phyloP scores from a whole-genome alignment of 495 filamentous ascomycete species.

The Pseudoneurospora amorphoporcata region DNA sequence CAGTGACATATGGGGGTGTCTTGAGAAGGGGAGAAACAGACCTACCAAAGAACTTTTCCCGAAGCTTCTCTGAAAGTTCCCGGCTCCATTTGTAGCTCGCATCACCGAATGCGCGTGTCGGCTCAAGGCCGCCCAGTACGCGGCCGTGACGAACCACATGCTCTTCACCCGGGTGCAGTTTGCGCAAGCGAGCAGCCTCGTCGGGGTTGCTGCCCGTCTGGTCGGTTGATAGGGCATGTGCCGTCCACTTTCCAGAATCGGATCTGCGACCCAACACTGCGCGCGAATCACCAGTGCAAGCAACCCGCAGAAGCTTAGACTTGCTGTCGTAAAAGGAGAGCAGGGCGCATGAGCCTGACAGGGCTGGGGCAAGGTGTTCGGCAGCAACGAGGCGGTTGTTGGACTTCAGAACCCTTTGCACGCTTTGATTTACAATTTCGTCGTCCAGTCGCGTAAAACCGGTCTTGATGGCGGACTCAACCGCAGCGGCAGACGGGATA shows the following conservation, averaged over 20 bases:
- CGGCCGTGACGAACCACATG: slow-evolving; percentile 78
- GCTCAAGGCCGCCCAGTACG: slow-evolving; percentile 84
- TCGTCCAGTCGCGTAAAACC: slow-evolving; percentile 83
- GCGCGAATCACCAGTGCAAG: slow-evolving; percentile 88
- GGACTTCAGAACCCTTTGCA: slow-evolving; percentile 76
- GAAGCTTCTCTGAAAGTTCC: slow-evolving; percentile 72
- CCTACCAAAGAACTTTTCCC: slow-evolving; percentile 74
- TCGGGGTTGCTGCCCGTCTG: slow-evolving; percentile 81
- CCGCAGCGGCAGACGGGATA: slow-evolving; percentile 58
- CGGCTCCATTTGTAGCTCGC: slow-evolving; percentile 91
- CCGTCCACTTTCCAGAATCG: slow-evolving; percentile 79
- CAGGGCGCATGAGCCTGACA: slow-evolving; percentile 91
- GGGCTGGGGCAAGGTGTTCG: slow-evolving; percentile 81
- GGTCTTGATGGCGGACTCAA: slow-evolving; percentile 86
- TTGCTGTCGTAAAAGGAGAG: slow-evolving; percentile 91
- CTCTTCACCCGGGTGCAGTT: slow-evolving; percentile 79
- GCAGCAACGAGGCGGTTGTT: slow-evolving; percentile 80
- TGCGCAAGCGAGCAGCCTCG: slow-evolving; percentile 70
- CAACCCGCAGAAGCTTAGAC: slow-evolving; percentile 74
- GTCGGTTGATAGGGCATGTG: slow-evolving; percentile 78
- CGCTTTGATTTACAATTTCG: slow-evolving; percentile 85
- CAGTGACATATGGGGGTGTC: slow-evolving; percentile 95
- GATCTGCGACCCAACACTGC: slow-evolving; percentile 81
- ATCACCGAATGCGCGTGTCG: slow-evolving; percentile 89
- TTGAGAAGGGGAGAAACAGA: slow-evolving; percentile 60